These are phyloP conservation scores for Pouteria campechiana DNA, from an alignment of 179 eudicot genomes.

Conservation along the genomic window DNA sequence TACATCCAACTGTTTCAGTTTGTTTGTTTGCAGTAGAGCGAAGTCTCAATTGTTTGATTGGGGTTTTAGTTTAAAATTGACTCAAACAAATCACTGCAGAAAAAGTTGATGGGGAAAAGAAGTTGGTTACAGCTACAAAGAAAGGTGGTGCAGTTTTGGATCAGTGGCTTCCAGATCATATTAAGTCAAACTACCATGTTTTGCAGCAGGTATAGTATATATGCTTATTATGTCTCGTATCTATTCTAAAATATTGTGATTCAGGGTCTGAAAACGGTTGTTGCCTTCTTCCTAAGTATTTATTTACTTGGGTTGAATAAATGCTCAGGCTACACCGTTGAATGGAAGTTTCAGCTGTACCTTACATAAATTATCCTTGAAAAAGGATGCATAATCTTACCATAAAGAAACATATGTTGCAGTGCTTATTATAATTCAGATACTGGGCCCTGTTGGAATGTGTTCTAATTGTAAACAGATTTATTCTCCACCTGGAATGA, in stretches of 20 bases:
- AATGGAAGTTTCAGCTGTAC: too few species aligned
- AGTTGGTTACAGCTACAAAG: slow-evolving; percentile 73
- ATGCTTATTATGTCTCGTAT: neutral
- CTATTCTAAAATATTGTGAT: neutral
- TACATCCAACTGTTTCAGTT: too few species aligned
- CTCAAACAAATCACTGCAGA: slow-evolving; percentile 12
- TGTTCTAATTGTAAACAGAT: too few species aligned
- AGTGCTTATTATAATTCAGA: too few species aligned
- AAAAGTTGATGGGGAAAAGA: slow-evolving; percentile 35
- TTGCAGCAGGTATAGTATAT: slow-evolving; percentile 43
- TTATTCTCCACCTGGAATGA: too few species aligned
- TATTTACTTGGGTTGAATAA: too few species aligned
- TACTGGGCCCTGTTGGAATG: too few species aligned
- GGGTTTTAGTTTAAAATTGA: neutral
- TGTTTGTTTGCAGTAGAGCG: slow-evolving; percentile 10
- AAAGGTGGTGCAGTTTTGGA: slow-evolving; percentile 96
- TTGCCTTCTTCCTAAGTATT: neutral
- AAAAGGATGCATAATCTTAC: too few species aligned
- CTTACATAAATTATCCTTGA: too few species aligned
- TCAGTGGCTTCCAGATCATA: slow-evolving; percentile 68
- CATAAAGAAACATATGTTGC: too few species aligned
- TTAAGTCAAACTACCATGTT: slow-evolving; percentile 74
- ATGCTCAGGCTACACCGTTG: too few species aligned
- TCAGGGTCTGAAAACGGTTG: neutral
- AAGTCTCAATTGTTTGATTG: neutral